Conservation (phyloP, 169 alveolate species). For the Cryptosporidium baileyi region DNA sequence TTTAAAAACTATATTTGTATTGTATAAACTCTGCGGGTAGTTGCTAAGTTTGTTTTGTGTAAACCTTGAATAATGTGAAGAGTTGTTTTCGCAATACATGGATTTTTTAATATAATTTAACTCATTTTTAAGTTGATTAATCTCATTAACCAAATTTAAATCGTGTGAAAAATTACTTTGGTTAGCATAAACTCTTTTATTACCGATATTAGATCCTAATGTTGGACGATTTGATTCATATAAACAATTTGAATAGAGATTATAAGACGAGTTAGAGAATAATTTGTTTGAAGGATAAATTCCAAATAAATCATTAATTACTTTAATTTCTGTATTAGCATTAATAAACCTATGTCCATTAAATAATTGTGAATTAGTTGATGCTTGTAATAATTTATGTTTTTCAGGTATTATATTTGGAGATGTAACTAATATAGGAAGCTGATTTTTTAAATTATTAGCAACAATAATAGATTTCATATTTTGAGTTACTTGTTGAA, state of each 20-base stretch:
- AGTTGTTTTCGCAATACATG: background rate
- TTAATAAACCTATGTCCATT: background rate
- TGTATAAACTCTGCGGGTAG: background rate
- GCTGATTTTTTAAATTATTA: slow-evolving; percentile 1
- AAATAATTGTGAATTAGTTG: background rate
- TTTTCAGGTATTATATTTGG: background rate
- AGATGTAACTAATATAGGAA: slow-evolving; percentile 38
- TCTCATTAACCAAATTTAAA: slow-evolving; percentile 4
- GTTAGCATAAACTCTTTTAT: background rate
- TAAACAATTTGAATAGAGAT: no score
- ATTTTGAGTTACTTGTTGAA: background rate
- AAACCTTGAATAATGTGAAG: background rate
- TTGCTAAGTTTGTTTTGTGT: background rate
- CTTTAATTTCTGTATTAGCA: background rate
- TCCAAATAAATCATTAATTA: background rate
- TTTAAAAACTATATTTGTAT: slow-evolving; percentile 13
- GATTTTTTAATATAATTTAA: slow-evolving; percentile 2
- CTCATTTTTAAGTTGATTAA: slow-evolving; percentile 23
- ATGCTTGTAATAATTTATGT: background rate
- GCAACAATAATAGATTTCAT: background rate
- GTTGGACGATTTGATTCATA: no score
- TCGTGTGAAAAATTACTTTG: background rate
- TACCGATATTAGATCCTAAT: background rate
- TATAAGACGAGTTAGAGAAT: background rate
- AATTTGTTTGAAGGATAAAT: background rate